Evolutionary conservation across 2,329 filamentous ascomycete species (phyloP), one percentile per base, ranked within the genome.

Genomic region (Clonostachys rosea): DNA sequence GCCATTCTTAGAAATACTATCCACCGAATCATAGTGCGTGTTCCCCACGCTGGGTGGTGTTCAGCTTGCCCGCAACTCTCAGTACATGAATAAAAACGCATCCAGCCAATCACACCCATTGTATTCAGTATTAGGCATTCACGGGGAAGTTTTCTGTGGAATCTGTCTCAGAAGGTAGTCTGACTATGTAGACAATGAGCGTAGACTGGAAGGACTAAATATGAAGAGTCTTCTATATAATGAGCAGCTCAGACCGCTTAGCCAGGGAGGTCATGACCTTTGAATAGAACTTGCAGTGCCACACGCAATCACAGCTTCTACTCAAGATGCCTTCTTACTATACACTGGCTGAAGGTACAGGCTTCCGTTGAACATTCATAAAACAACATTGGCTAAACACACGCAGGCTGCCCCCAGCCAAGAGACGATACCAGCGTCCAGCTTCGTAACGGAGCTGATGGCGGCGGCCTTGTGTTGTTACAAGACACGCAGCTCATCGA

Each of bases 401-500:
- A 33, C 13, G 36, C 16, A 50, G 48, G 48, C n/a, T 47, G 45
- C 34, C 48, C 48, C 6, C 42, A 47, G 42, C 45, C 45, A 5
- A 47, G 30, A n/a, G 45, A 43, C 39, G 20, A 37, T 18, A 50
- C 47, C n/a, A 50, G 46, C 20, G 40, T 48, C 12, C 47, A 53
- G 43, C 34, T 51, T 14, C 49, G 47, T 16, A 40, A 42, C 35
- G 36, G 39, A 16, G 24, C 17, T 5, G 47, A 40, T 18, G 24
- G 24, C 24, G 50, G 50, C 33, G 80, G 81, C 1, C 81, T 81
- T 52, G 68, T 85, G 37, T 67, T 84, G 50, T 74, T 86, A 18
- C 81, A 84, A 57, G 75, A 79, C 52, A 77, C 72, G 2, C 74
- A 77, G 41, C 61, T 81, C 14, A 71, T 81, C 42, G 76, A 81